Evolutionary conservation across 2,329 filamentous ascomycete species (phyloP), one percentile per base, ranked within the genome.

Genomic region (Paracorniculantispora psalliotae): DNA sequence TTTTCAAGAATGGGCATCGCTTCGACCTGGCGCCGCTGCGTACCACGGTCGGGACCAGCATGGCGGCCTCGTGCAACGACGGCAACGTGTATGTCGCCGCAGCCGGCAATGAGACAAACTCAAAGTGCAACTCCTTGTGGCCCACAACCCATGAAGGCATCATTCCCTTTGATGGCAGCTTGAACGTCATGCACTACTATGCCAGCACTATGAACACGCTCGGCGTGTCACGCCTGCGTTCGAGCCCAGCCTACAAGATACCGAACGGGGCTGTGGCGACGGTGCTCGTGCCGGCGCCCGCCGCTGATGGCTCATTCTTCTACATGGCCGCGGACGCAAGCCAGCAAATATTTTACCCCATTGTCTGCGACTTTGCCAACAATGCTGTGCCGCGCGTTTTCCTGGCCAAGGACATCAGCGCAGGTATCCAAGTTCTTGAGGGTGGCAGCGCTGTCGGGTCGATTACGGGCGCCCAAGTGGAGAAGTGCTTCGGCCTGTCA

Each of bases 181-280:
- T 59, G 7, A 62, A 66, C n/a, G 50, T 69, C 10, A 64, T 73
- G 63, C 68, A 73, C 63, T 73, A 71, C 67, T 72, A 72, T 64
- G 61, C 61, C 19, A 63, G 72, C 59, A 67, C 69, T 56, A 73
- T 74, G 70, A 57, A 57, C 15, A 56, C 46, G 5, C 44, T 67
- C 6, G 69, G 71, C n/a, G 69, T 73, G 7, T 68, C 65, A 2
- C 68, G 68, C 4, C 62, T 73, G 7, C 67, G 69, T 6, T 57
- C 66, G 33, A 63, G 65, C 13, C 58, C 64, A 49, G 59, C 60
- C 8, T 37, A 50, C 3, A 46, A 61, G 17, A 61, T 65, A 2
- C 68, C 68, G 6, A 53, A 28, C 2, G 41, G 46, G 2, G 59
- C 59, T 5, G 65, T 66, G 4, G 35, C 63, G 2, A 63, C 68